Evolutionary conservation across 139 green algal genomes (phyloP).

Genomic region (Penium margaritaceum): DNA sequence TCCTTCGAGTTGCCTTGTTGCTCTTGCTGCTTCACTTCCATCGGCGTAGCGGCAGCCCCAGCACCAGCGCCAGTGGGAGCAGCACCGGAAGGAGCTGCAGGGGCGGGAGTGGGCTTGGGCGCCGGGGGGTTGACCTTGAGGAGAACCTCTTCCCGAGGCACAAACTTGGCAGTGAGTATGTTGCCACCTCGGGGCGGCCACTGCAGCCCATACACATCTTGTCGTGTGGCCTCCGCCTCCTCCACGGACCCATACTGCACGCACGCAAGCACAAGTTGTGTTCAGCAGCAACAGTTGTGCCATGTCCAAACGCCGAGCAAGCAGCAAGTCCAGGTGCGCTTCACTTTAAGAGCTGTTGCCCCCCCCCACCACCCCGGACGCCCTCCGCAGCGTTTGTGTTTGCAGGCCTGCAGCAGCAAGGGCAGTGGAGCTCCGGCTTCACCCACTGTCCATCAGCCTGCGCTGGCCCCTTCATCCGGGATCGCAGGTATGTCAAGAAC

Average conservation of each 20-base stretch:
- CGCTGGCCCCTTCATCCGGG: too few species aligned
- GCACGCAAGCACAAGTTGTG: constrained; percentile 9
- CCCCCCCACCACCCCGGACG: too few species aligned
- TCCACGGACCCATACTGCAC: constrained; percentile 30
- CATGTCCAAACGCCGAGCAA: background rate
- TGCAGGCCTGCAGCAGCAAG: too few species aligned
- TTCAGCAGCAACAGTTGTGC: background rate
- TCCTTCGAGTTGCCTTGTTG: too few species aligned
- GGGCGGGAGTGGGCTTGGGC: background rate
- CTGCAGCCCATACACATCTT: constrained; percentile 46
- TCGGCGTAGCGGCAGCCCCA: background rate
- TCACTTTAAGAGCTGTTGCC: too few species aligned
- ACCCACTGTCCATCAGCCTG: too few species aligned
- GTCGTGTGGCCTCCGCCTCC: constrained; percentile 54
- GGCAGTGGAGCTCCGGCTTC: too few species aligned
- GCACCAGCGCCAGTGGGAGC: background rate
- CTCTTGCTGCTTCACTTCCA: background rate
- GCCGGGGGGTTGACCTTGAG: constrained; percentile 1
- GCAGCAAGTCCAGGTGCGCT: too few species aligned
- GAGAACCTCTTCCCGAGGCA: constrained; percentile 49
- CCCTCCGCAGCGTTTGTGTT: too few species aligned
- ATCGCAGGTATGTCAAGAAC: too few species aligned
- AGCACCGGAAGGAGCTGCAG: constrained; percentile 2
- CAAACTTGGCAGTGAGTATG: constrained; percentile 44
- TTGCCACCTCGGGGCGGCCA: constrained; percentile 55